Conservation (phyloP, 805 yeast genomes). For the Candida railenensis region DNA sequence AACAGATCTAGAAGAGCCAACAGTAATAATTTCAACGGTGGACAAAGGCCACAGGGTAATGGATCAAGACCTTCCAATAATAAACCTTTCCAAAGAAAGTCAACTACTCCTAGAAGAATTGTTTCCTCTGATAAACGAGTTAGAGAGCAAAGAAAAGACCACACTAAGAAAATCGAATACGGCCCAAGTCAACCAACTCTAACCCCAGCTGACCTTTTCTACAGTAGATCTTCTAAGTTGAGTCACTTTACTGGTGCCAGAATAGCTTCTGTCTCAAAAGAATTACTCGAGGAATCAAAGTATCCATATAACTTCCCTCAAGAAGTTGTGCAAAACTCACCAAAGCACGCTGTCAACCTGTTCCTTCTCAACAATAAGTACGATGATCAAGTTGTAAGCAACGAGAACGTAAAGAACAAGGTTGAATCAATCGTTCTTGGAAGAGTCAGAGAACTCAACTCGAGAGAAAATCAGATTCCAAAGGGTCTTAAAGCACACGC, state of each 20-base stretch:
- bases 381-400: conserved; percentile 19
- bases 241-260: conserved; percentile 28
- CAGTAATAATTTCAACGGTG: conserved; percentile 1
- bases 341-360: conserved; percentile 18
- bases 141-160: conserved; percentile 1
- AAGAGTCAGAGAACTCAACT: conserved; percentile 15
- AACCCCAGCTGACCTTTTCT: conserved; percentile 29
- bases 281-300: conserved; percentile 34
- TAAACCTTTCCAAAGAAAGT: background rate
- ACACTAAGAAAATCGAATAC: conserved; percentile 10
- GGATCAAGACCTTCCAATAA: conserved; percentile 5
- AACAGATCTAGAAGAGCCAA: conserved; percentile 3
- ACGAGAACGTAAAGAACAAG: conserved; percentile 19
- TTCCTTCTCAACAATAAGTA: conserved; percentile 33
- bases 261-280: conserved; percentile 41
- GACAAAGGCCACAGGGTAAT: background rate
- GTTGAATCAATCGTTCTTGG: conserved; percentile 35
- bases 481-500: conserved; percentile 14
- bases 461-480: conserved; percentile 6
- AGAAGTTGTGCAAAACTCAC: conserved; percentile 25
- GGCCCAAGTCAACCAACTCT: conserved; percentile 19
- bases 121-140: conserved; percentile 1
- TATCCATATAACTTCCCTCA: conserved; percentile 42
- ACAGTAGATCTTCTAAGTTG: conserved; percentile 35
- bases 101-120: background rate